Conservation (phyloP, 495 filamentous ascomycete genomes). For the Cercophora newfieldiana region DNA sequence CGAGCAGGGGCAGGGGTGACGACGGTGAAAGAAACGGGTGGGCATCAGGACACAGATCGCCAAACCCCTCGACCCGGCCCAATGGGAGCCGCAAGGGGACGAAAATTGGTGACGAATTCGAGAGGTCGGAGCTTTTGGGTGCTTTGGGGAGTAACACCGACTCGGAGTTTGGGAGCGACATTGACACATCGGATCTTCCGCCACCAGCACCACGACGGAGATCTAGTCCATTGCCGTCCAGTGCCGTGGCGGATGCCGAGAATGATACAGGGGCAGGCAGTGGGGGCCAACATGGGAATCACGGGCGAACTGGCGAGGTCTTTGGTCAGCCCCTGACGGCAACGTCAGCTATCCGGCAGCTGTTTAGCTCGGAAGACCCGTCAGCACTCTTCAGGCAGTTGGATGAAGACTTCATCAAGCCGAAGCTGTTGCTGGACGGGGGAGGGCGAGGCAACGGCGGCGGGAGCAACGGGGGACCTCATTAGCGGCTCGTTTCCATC, state of each 20-base stretch:
- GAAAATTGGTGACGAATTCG: slow-evolving; percentile 47
- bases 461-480: slow-evolving; percentile 6
- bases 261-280: slow-evolving; percentile 22
- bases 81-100: slow-evolving; percentile 52
- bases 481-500: slow-evolving; percentile 8
- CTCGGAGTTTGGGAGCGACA: slow-evolving; percentile 62
- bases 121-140: slow-evolving; percentile 66
- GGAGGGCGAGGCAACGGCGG: slow-evolving; percentile 31
- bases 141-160: slow-evolving; percentile 59
- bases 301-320: slow-evolving; percentile 20
- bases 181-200: slow-evolving; percentile 63
- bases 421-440: slow-evolving; percentile 77
- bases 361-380: slow-evolving; percentile 76
- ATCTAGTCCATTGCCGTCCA: slow-evolving; percentile 54
- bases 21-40: slow-evolving; percentile 44
- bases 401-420: slow-evolving; percentile 97
- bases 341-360: slow-evolving; percentile 66
- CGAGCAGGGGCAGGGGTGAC: slow-evolving; percentile 29
- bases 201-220: slow-evolving; percentile 52
- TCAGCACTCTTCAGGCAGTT: slow-evolving; percentile 88
- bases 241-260: slow-evolving; percentile 13
- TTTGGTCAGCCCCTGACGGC: slow-evolving; percentile 58
- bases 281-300: slow-evolving; percentile 17
- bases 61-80: slow-evolving; percentile 40
- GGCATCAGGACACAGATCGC: slow-evolving; percentile 55